Conservation (phyloP, 306 rosid genomes). For the Cucumis cinereus region DNA sequence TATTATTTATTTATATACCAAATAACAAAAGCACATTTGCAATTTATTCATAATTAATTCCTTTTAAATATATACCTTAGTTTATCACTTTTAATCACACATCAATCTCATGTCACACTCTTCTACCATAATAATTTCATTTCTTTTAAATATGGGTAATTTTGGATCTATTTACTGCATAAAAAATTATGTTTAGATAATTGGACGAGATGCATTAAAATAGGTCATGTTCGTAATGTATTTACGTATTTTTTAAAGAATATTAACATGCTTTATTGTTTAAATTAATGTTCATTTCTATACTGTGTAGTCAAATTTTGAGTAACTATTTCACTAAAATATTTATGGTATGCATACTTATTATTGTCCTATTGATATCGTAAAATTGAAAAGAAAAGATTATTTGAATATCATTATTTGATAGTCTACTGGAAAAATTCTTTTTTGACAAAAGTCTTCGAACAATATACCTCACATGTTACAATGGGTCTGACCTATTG, state of each 20-base stretch:
- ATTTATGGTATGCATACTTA: too few relatives aligned
- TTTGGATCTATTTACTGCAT: too few relatives aligned
- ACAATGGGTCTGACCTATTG: background rate
- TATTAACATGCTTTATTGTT: too few relatives aligned
- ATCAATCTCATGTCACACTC: background rate
- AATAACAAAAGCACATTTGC: background rate
- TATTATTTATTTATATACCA: background rate
- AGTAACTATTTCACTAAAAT: too few relatives aligned
- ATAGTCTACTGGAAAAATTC: background rate
- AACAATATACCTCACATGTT: background rate
- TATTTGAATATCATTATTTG: background rate
- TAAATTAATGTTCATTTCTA: too few relatives aligned
- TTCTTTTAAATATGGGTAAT: too few relatives aligned
- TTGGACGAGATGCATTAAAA: too few relatives aligned
- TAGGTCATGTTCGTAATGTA: too few relatives aligned
- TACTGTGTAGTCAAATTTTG: too few relatives aligned
- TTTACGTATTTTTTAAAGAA: too few relatives aligned
- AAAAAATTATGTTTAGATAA: too few relatives aligned
- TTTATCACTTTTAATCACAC: background rate
- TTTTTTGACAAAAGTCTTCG: fast-evolving
- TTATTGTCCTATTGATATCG: background rate
- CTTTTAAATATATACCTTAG: background rate
- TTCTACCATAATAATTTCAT: background rate
- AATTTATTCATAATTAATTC: background rate
- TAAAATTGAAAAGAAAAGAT: background rate